These are phyloP conservation scores for Emergomyces africanus DNA, from an alignment of 2,329 filamentous ascomycete species.

Conservation along the genomic window DNA sequence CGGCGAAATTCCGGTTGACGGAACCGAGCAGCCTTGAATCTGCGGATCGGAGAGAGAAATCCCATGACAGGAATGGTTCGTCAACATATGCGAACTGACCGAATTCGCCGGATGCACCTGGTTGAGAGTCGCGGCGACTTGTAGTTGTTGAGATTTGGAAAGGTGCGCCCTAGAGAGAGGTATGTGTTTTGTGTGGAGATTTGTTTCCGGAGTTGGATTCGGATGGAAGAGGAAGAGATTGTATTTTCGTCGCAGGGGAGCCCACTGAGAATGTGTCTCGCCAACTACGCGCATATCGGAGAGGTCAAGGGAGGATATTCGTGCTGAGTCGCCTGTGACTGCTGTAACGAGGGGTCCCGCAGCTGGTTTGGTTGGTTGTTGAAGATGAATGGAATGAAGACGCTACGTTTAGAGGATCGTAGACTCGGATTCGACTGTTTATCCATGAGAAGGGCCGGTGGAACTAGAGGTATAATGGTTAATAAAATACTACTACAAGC, in stretches of 20 bases:
- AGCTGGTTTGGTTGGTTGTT: constrained; percentile 33
- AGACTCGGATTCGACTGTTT: constrained; percentile 45
- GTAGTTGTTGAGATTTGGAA: constrained; percentile 36
- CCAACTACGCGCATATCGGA: constrained; percentile 50
- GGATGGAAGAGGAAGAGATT: constrained; percentile 49
- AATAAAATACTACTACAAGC: constrained; percentile 4
- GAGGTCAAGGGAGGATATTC: constrained; percentile 41
- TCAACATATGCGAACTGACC: constrained; percentile 50
- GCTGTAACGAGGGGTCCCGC: constrained; percentile 28
- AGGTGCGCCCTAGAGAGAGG: constrained; percentile 34
- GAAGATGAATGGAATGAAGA: constrained; percentile 25
- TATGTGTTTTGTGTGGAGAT: constrained; percentile 27
- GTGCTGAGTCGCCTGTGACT: constrained; percentile 33
- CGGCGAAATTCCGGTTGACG: constrained; percentile 51
- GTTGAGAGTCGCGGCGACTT: constrained; percentile 19
- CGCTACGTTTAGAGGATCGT: constrained; percentile 36
- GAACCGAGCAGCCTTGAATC: constrained; percentile 42
- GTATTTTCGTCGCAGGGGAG: constrained; percentile 49
- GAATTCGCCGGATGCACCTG: constrained; percentile 32
- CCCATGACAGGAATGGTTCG: constrained; percentile 52
- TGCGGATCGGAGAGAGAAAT: constrained; percentile 46
- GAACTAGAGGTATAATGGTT: constrained; percentile 30
- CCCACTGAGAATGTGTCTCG: constrained; percentile 52
- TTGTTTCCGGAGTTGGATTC: constrained; percentile 24
- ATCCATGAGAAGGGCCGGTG: constrained; percentile 53